A percentile compares a stretch with the other conserved stretches of the same genome.
Evolutionary conservation across 805 yeast species (phyloP).

Genomic region (Nakazawaea ambrosiae): DNA sequence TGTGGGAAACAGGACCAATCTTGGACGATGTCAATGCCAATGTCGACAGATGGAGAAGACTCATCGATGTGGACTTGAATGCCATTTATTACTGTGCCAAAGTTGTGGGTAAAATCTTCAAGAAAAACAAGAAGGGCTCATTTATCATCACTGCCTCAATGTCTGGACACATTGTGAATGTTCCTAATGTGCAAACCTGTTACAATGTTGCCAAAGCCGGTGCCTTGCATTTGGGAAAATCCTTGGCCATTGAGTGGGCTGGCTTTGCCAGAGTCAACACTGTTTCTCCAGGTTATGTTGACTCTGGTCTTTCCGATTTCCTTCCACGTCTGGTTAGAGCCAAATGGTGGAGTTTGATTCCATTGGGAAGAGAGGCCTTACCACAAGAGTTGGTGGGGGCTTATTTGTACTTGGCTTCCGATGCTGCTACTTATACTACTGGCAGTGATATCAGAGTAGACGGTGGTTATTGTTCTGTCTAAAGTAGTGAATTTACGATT

Average conservation of each 20-base stretch:
- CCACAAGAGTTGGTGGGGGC: constrained; percentile 46
- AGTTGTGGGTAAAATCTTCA: constrained; percentile 39
- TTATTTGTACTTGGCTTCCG: constrained; percentile 45
- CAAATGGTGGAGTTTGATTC: constrained; percentile 27
- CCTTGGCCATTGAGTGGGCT: constrained; percentile 41
- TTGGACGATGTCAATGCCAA: constrained; percentile 20
- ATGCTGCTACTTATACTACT: constrained; percentile 41
- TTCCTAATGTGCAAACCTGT: constrained; percentile 43
- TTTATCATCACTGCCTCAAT: constrained; percentile 48
- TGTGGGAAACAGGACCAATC: constrained; percentile 18
- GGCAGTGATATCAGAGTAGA: constrained; percentile 44
- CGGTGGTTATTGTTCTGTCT: constrained; percentile 39
- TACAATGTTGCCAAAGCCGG: constrained; percentile 46
- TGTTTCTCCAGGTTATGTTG: constrained; percentile 45
- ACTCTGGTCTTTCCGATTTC: constrained; percentile 34
- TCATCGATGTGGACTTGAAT: constrained; percentile 41
- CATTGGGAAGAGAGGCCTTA: constrained; percentile 41
- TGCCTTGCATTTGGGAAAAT: constrained; percentile 38
- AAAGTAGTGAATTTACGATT: constrained; percentile 1
- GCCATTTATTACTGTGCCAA: constrained; percentile 46
- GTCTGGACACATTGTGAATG: constrained; percentile 49
- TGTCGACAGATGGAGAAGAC: constrained; percentile 37
- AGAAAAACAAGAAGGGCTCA: constrained; percentile 39
- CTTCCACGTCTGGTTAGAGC: constrained; percentile 18
- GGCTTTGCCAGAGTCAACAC: constrained; percentile 46